Base-by-base conservation (phyloP, 1,139 yeast genomes). In the Neolecta irregularis region DNA sequence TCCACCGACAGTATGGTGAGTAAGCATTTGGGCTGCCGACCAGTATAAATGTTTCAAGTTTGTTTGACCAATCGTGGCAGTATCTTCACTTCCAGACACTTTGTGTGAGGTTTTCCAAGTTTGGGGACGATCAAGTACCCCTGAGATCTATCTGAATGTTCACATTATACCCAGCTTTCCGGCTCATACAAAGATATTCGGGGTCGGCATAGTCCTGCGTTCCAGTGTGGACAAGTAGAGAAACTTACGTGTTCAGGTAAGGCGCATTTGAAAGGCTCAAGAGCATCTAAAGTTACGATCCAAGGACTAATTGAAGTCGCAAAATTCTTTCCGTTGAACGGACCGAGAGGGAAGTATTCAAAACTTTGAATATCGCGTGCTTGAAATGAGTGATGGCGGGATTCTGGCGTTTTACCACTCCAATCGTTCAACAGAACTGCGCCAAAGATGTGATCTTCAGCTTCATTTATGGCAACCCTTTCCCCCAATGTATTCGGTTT, bases 261-360 rank as follows among this genome's bases (percentile, higher is more conserved):
- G 16, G 24, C 35, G 15, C 23, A 23, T 22, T 32, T 32, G 18
- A 44, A 40, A 3, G 46, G 46, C 21, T 22, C 44, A 18, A 49
- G 38, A 3, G 53, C 53, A 35, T 49, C 52, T 17, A 44, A 43
- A 4, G 43, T 38, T 7, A 49, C 47, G 2, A 49, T 46, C 53
- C 53, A 49, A 5, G 52, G 46, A 1, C 50, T 44, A 11, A 49
- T 41, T 2, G 49, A 41, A 3, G 53, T 49, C 20, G 47, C 51
- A 33, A 49, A 49, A 33, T 45, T 48, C 39, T 49, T 49, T 9
- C 48, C 47, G 7, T 48, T 40, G 36, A 49, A 49, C 1, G 53
- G 53, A 4, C 53, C 53, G 8, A 49, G 44, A 6, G 53, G 53
- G 6, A 47, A 49, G 31, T 46, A 46, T 30, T 49, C 53, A 51